Evolutionary conservation across 169 alveolate species (phyloP).

Genomic region (Eimeria tenella): DNA sequence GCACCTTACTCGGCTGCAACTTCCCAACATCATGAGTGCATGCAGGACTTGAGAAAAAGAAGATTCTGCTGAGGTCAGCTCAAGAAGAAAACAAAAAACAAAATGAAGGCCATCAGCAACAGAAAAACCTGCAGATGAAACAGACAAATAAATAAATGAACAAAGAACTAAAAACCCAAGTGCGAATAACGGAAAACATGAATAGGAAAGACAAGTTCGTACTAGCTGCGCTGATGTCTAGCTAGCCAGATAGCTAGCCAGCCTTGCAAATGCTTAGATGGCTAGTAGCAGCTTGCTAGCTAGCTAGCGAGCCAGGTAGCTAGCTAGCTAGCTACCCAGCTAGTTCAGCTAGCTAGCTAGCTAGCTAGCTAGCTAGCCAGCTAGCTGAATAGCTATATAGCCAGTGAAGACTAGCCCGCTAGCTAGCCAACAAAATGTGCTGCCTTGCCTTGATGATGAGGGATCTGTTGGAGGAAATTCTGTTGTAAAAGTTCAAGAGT

Average conservation of each 20-base stretch:
- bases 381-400: too few species aligned
- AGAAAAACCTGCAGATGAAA: slow-evolving; percentile 63
- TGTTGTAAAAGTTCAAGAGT: slow-evolving; percentile 78
- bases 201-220: too few species aligned
- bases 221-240: too few species aligned
- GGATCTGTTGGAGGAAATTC: slow-evolving; percentile 81
- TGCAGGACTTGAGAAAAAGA: too few species aligned
- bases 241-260: too few species aligned
- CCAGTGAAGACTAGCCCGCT: not conserved
- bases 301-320: too few species aligned
- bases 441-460: slow-evolving; percentile 77
- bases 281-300: too few species aligned
- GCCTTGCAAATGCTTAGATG: too few species aligned
- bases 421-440: not conserved
- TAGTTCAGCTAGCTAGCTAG: not conserved
- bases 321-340: too few species aligned
- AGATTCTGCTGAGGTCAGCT: not conserved
- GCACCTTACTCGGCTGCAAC: too few species aligned
- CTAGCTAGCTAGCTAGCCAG: not conserved
- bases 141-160: not conserved
- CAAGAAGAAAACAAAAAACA: slow-evolving; percentile 80
- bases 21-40: too few species aligned
- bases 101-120: slow-evolving; percentile 77
- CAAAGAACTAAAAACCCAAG: too few species aligned
- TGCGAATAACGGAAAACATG: not conserved